Conservation (phyloP, 169 alveolate genomes). For the Cyclospora cayetanensis region DNA sequence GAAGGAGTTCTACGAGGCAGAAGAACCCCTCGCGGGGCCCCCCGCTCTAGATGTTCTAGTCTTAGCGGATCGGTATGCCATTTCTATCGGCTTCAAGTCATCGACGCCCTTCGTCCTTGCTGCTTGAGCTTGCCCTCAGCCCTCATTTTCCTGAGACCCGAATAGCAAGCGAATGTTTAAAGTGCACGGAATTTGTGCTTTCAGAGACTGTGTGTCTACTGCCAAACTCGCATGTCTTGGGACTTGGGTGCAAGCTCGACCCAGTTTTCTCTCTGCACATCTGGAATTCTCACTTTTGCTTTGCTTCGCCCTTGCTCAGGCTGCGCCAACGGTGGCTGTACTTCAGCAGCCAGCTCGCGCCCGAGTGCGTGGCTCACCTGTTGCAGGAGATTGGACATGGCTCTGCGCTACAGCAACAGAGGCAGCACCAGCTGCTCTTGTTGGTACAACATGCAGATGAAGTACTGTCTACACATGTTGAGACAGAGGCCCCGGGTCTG, state of each 20-base stretch:
- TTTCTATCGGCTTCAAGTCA: too few species aligned
- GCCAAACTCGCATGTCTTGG: background rate
- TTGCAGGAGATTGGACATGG: background rate
- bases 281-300: background rate
- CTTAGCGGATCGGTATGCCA: background rate
- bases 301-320: background rate
- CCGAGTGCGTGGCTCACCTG: background rate
- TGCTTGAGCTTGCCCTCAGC: too few species aligned
- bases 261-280: background rate
- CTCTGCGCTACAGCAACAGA: background rate
- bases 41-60: background rate
- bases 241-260: too few species aligned
- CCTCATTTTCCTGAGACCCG: too few species aligned
- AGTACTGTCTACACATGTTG: background rate
- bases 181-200: background rate
- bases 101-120: too few species aligned
- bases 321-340: constrained; percentile 5
- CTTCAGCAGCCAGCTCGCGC: background rate
- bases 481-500: background rate
- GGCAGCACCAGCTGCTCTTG: background rate
- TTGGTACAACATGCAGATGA: constrained; percentile 21
- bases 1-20: background rate
- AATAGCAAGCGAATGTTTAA: background rate
- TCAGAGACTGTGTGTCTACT: background rate
- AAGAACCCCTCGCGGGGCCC: background rate